Evolutionary conservation across 257 asterid genomes (phyloP), one percentile per base, ranked within the genome.

Genomic region (Avicennia marina): DNA sequence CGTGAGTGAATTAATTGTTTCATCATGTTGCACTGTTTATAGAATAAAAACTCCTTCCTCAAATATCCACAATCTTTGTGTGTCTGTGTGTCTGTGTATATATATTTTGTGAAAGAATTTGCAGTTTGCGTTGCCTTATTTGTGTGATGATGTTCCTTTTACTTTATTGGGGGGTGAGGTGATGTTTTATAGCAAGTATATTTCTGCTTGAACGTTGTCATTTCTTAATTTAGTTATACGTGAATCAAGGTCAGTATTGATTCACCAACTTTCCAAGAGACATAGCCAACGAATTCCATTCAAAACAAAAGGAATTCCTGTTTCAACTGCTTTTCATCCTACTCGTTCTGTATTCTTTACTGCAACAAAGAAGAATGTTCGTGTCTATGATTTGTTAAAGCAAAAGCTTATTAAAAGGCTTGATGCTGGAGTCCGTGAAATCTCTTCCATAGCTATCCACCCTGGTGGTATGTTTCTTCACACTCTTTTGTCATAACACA

Each of bases 271-370:
- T 60, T 83, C 97, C 26, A 93, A 80, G 78, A 75, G 69, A 60
- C 67, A 56, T 53, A 81, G 94, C 4, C 98, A 89, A 52, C 78
- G 79, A 52, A 58, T 86, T 63, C 96, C 97, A 50, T 88, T 86
- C 81, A 89, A 82, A 82, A 78, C 85, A 50, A 90, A 82, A 60
- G 98, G 98, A 33, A 80, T 89, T 64, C 91, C 95, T 18, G 98
- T 93, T 66, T 66, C 96, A 51, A 72, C 86, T 34, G 80, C 90
- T 64, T 93, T 93, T 63, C 98, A 93, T 74, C 98, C 98, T 11
- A 78, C 86, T 17, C 94, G 95, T 48, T 88, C 97, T 22, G 63
- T 80, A 25, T 82, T 89, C 71, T 93, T 89, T 68, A 79, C 86
- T 43, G 87, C 98, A 29, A 81, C 97, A 2, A 86, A 89, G 83